These are phyloP conservation scores for Leishmania major DNA, from an alignment of 208 protist genomes.

Conservation along the genomic window DNA sequence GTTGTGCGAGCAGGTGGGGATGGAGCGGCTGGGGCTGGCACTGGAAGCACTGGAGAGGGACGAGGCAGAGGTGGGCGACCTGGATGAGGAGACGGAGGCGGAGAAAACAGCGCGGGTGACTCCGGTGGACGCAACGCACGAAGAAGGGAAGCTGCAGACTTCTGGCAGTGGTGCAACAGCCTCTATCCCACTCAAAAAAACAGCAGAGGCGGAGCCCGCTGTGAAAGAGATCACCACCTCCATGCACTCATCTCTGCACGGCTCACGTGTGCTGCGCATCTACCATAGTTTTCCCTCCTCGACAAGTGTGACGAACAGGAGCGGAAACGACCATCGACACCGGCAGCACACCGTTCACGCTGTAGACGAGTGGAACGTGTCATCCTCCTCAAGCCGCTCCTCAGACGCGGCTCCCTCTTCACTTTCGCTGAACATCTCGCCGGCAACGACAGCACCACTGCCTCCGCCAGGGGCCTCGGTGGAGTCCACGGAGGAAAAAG, in stretches of 20 bases:
- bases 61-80: conserved; percentile 18
- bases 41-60: conserved; percentile 38
- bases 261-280: conserved; percentile 30
- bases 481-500: neutral
- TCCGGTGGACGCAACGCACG: neutral
- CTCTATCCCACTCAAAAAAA: conserved; percentile 6
- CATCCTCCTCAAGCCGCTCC: conserved; percentile 13
- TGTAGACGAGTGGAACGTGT: conserved; percentile 29
- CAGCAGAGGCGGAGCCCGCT: neutral
- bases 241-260: conserved; percentile 10
- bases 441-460: neutral
- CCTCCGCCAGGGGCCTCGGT: neutral
- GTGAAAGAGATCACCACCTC: neutral
- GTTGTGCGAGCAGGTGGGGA: conserved; percentile 63
- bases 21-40: conserved; percentile 39
- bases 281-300: conserved; percentile 29
- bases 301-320: neutral
- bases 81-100: conserved; percentile 18
- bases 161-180: conserved; percentile 1
- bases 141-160: neutral
- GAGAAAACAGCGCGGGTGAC: neutral
- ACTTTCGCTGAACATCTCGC: neutral
- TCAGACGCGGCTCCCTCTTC: conserved; percentile 7
- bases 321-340: conserved; percentile 1
- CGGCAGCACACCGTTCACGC: conserved; percentile 14